These are phyloP conservation scores for Globomyces sp. DNA, from an alignment of 371 early-diverging fungal genomes.

Conservation along the genomic window DNA sequence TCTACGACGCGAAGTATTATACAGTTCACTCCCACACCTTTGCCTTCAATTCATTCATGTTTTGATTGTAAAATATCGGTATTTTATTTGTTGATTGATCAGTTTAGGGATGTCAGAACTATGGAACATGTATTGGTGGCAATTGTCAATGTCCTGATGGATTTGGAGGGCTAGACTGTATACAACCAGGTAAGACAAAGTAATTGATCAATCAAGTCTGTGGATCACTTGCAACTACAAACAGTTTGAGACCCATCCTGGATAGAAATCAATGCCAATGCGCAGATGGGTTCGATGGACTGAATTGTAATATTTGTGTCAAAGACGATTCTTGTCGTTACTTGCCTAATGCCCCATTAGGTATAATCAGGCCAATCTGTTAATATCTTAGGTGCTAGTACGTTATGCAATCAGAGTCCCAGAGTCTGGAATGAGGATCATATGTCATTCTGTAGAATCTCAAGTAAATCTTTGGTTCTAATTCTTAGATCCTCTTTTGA, in stretches of 20 bases:
- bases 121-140: conserved; percentile 28
- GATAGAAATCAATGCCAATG: conserved; percentile 62
- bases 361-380: too few relatives aligned
- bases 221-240: conserved; percentile 22
- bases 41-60: too few relatives aligned
- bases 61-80: too few relatives aligned
- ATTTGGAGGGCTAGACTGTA: conserved; percentile 86
- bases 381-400: too few relatives aligned
- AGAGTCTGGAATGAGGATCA: conserved; percentile 28
- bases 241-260: conserved; percentile 49
- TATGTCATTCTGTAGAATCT: conserved; percentile 18
- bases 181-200: conserved; percentile 27
- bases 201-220: neutral
- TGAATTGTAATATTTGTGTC: conserved; percentile 88
- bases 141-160: conserved; percentile 79
- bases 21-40: too few relatives aligned
- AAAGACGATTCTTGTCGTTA: conserved; percentile 72
- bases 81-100: neutral
- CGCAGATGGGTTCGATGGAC: conserved; percentile 86
- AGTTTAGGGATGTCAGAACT: conserved; percentile 38
- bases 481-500: conserved; percentile 28
- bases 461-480: conserved; percentile 9
- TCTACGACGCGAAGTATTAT: too few relatives aligned
- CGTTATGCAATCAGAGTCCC: conserved; percentile 17
- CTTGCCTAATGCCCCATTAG: neutral